Evolutionary conservation across 768 basidiomycete species (phyloP), one percentile per base, ranked within the genome.

Genomic region (Suillus ampliporus): DNA sequence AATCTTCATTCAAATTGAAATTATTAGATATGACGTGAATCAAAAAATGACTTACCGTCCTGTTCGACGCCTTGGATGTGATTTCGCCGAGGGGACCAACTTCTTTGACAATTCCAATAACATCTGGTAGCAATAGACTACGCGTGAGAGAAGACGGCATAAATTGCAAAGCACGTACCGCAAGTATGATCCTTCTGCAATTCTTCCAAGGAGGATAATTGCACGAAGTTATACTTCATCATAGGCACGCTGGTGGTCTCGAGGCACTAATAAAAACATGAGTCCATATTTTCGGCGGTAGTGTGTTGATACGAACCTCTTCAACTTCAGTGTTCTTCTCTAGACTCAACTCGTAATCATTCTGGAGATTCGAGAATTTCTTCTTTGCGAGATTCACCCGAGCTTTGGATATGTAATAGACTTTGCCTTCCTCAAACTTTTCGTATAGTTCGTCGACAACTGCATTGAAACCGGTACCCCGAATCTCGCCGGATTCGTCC

Each of bases 331-430:
- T 95, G 61, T 86, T 83, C 64, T 84, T 86, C 66, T 95, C 94
- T n/a, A 99, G 81, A 56, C 80, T 83, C 65, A 99, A 86, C 74
- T 99, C 96, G 70, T 98, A 99, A 71, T 99, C 96, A 72, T 96
- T 97, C 65, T 83, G 79, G 56, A 97, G 76, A 71, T 92, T 94
- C 38, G 86, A 91, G 76, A 97, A 99, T 77, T 97, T 96, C 79
- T 95, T 98, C 81, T 97, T 99, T 37, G 96, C 97, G 15, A 98
- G 87, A 70, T 94, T 94, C 71, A 99, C 90, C 54, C 94, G 86
- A 6, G 92, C 97, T 72, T 90, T 92, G 0, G 94, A 94, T 60
- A 99, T 82, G 71, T 83, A 94, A 74, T 95, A 99, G 9, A 96
- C 95, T 71, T 95, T 95, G 54, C 92, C 91, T 75, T 97, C 95